These are phyloP conservation scores for Hypoxylon crocopeplum DNA, from an alignment of 495 filamentous ascomycete species.

Conservation along the genomic window DNA sequence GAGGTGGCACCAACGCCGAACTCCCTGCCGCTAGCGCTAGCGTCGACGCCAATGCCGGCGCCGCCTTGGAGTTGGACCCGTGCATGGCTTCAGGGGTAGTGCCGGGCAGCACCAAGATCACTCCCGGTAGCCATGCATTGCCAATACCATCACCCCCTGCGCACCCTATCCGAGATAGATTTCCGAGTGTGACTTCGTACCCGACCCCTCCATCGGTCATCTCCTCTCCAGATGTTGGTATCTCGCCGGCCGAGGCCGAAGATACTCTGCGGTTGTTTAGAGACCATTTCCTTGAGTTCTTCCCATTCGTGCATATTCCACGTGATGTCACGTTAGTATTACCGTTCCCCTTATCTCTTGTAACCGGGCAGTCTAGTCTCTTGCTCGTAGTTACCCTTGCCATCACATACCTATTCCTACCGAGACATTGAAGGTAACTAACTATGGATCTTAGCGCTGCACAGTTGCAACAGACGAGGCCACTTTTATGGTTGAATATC, in stretches of 20 bases:
- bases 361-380: neutral
- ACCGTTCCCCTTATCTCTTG: neutral
- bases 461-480: constrained; percentile 39
- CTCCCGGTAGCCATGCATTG: constrained; percentile 7
- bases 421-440: neutral
- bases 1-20: constrained; percentile 7
- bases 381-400: neutral
- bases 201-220: constrained; percentile 30
- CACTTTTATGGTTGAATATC: constrained; percentile 59
- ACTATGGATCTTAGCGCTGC: constrained; percentile 31
- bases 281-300: constrained; percentile 40
- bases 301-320: constrained; percentile 44
- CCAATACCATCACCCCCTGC: constrained; percentile 12
- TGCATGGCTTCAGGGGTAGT: constrained; percentile 3
- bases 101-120: neutral
- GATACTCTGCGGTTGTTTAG: constrained; percentile 39
- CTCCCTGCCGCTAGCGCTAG: constrained; percentile 4
- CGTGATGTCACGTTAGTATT: constrained; percentile 34
- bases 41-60: constrained; percentile 7
- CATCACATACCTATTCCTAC: neutral
- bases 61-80: constrained; percentile 16
- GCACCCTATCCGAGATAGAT: constrained; percentile 5
- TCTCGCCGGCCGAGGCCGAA: constrained; percentile 35
- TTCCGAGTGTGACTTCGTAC: constrained; percentile 19
- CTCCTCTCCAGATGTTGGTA: constrained; percentile 21